phyloP scores from a whole-genome alignment of 176 grass and related monocot species.

The Pontederia paniculata region DNA sequence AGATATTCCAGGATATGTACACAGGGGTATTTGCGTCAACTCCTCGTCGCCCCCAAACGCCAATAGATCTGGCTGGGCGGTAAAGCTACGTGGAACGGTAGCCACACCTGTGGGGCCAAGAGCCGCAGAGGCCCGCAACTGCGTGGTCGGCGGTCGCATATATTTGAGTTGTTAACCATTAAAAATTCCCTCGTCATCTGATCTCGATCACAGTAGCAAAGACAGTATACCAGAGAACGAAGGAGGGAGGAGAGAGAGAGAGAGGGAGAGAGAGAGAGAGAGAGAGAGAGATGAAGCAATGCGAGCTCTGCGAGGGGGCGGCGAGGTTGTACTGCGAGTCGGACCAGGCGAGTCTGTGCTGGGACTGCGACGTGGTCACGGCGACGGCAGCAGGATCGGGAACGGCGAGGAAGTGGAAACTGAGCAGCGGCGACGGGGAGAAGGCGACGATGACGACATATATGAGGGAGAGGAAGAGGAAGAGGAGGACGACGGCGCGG shows the following conservation, averaged over 20 bases:
- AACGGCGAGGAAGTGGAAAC: not conserved
- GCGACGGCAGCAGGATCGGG: not conserved
- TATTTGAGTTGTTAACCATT: too few species aligned
- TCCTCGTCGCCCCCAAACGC: too few species aligned
- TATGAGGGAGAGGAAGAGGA: conserved; percentile 1
- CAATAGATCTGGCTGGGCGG: too few species aligned
- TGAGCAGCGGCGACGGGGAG: not conserved
- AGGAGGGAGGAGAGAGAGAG: not conserved
- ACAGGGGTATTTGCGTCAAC: too few species aligned
- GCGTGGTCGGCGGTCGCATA: too few species aligned
- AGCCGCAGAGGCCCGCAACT: too few species aligned
- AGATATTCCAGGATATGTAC: too few species aligned
- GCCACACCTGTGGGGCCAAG: too few species aligned
- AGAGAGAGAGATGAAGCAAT: not conserved
- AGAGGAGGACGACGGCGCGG: not conserved
- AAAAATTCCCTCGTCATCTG: too few species aligned
- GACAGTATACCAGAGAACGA: too few species aligned
- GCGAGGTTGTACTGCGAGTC: conserved; percentile 62
- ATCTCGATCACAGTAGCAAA: too few species aligned
- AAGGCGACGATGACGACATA: not conserved
- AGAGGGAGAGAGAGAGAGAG: not conserved
- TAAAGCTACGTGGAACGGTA: too few species aligned
- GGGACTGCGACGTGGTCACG: conserved; percentile 31
- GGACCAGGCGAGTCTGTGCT: conserved; percentile 60
- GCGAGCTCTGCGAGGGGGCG: conserved; percentile 34